phyloP scores from a whole-genome alignment of 208 protist genomes.

The Trypanosoma congolense region DNA sequence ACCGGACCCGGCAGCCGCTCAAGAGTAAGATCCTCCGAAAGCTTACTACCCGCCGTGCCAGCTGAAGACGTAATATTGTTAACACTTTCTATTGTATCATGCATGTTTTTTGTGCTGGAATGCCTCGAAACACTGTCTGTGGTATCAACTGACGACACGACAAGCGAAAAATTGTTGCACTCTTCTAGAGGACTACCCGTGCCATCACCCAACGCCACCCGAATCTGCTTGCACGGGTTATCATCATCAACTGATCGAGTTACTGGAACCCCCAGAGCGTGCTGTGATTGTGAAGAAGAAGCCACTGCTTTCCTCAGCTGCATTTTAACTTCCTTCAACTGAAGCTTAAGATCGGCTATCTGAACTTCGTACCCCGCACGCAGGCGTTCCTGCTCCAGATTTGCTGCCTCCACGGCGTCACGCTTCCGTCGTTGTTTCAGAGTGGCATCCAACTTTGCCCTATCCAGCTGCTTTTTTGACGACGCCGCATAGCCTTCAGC shows the following conservation, averaged over 20 bases:
- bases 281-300: conserved; percentile 3
- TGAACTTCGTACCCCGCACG: conserved; percentile 69
- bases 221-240: neutral
- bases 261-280: neutral
- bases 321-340: conserved; percentile 30
- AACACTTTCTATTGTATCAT: neutral
- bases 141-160: neutral
- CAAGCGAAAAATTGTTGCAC: neutral
- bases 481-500: conserved; percentile 33
- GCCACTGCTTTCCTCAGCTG: conserved; percentile 1
- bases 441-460: conserved; percentile 30
- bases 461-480: conserved; percentile 47
- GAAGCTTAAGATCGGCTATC: conserved; percentile 64
- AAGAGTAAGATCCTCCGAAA: too few species aligned
- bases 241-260: neutral
- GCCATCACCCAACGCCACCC: neutral
- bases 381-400: conserved; percentile 59
- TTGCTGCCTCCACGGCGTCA: conserved; percentile 48
- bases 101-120: neutral
- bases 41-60: too few species aligned
- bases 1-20: too few species aligned
- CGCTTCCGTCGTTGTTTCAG: conserved; percentile 37
- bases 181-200: neutral
- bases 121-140: neutral
- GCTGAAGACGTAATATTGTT: neutral